phyloP scores from a whole-genome alignment of 768 basidiomycete species.

The Leccinum barrowsii region DNA sequence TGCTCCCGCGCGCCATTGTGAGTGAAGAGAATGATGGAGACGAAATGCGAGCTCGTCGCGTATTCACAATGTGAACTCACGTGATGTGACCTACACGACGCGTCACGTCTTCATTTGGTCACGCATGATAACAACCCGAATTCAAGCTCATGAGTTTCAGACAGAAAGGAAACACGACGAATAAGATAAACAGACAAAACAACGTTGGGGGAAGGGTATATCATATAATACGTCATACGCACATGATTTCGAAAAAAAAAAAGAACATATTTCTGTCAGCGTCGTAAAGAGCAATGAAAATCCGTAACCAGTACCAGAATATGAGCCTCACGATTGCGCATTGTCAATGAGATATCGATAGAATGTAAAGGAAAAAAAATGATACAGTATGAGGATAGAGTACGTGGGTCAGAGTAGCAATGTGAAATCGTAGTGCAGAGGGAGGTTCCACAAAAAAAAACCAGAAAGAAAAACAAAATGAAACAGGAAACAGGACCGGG shows the following conservation, averaged over 20 bases:
- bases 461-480: not conserved
- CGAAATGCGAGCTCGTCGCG: slow-evolving; percentile 4
- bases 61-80: slow-evolving; percentile 7
- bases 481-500: not conserved
- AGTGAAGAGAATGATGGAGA: not conserved
- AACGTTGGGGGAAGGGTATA: slow-evolving; percentile 21
- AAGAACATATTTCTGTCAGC: not conserved
- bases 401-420: slow-evolving; percentile 12
- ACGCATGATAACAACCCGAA: not conserved
- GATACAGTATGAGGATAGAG: slow-evolving; percentile 3
- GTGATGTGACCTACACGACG: slow-evolving; percentile 27
- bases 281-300: slow-evolving; percentile 7
- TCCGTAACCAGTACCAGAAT: slow-evolving; percentile 22
- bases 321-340: not conserved
- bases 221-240: slow-evolving; percentile 15
- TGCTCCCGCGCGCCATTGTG: slow-evolving; percentile 43
- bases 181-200: not conserved
- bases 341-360: not conserved
- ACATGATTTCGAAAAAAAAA: slow-evolving; percentile 2
- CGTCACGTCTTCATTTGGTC: slow-evolving; percentile 15
- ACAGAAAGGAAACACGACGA: not conserved
- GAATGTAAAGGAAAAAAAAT: slow-evolving; percentile 1
- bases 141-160: too few species aligned
- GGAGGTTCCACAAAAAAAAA: slow-evolving; percentile 1
- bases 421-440: slow-evolving; percentile 8